A percentile compares a stretch with the other conserved stretches of the same genome.
Conservation (phyloP, 2,329 filamentous ascomycete species). For the Penicillium sp. region DNA sequence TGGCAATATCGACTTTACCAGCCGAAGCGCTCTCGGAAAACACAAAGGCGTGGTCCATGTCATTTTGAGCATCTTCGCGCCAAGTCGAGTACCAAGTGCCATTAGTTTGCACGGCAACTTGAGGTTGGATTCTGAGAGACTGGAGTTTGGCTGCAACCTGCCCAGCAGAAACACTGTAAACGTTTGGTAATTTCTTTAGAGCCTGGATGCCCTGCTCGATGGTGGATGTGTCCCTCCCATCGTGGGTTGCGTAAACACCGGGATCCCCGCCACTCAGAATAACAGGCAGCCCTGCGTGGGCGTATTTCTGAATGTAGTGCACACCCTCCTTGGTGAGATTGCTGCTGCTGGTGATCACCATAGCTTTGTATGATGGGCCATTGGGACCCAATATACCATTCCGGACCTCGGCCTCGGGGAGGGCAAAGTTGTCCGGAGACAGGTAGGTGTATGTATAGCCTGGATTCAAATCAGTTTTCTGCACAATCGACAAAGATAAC, state of each 20-base stretch:
- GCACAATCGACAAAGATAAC: too few species aligned
- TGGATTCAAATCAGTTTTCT: conserved; percentile 10
- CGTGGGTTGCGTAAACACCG: conserved; percentile 21
- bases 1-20: conserved; percentile 29
- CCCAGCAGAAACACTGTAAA: too few species aligned
- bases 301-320: conserved; percentile 9
- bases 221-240: too few species aligned
- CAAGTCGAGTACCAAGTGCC: conserved; percentile 31
- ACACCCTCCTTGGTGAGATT: conserved; percentile 16
- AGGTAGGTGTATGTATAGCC: conserved; percentile 48
- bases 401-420: conserved; percentile 39
- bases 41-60: conserved; percentile 6
- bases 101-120: conserved; percentile 24
- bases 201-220: conserved; percentile 22
- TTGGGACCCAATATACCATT: conserved; percentile 30
- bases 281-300: conserved; percentile 35
- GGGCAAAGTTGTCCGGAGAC: conserved; percentile 45
- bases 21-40: conserved; percentile 7
- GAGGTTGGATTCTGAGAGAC: too few species aligned
- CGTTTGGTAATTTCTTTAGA: conserved; percentile 32
- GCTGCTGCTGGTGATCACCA: conserved; percentile 14
- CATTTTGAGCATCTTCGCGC: conserved; percentile 6
- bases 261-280: conserved; percentile 41
- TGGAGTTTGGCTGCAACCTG: too few species aligned
- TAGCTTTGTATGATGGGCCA: conserved; percentile 25